Conservation (phyloP, 2,329 filamentous ascomycete genomes). For the Calonectria hawksworthii region DNA sequence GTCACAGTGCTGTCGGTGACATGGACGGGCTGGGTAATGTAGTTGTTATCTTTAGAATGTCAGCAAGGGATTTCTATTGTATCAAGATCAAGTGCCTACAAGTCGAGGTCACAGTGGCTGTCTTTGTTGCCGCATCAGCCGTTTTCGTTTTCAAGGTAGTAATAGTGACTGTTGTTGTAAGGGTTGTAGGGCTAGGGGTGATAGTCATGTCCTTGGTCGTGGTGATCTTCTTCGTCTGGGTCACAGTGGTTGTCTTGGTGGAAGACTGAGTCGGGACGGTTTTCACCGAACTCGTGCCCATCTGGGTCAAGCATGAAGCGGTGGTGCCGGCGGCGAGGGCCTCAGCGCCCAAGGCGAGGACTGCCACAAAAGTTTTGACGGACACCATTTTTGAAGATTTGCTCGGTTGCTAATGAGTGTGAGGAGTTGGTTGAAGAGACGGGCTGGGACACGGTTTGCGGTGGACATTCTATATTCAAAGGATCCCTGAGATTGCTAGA, state of each 20-base stretch:
- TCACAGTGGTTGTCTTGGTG: not conserved
- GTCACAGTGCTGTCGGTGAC: not conserved
- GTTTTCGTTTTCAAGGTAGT: not conserved
- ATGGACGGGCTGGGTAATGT: not conserved
- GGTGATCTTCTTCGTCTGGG: not conserved
- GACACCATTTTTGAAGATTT: not conserved
- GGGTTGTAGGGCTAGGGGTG: not conserved
- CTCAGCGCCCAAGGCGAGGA: not conserved
- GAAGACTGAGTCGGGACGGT: not conserved
- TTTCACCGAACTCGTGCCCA: not conserved
- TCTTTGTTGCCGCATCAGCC: not conserved
- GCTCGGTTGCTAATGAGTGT: not conserved
- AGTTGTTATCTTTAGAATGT: not conserved
- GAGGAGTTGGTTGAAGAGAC: too few relatives aligned
- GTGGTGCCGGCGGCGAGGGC: not conserved
- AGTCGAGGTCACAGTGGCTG: not conserved
- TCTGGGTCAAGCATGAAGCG: not conserved
- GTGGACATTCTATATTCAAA: not conserved
- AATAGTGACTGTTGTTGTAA: not conserved
- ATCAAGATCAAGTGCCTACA: not conserved
- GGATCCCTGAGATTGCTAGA: not conserved
- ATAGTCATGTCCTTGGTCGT: not conserved
- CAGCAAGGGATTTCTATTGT: not conserved
- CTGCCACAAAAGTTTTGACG: not conserved
- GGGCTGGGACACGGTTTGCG: fast-evolving